These are phyloP conservation scores for Bryoglossum gracile DNA, from an alignment of 495 filamentous ascomycete species.

Conservation along the genomic window DNA sequence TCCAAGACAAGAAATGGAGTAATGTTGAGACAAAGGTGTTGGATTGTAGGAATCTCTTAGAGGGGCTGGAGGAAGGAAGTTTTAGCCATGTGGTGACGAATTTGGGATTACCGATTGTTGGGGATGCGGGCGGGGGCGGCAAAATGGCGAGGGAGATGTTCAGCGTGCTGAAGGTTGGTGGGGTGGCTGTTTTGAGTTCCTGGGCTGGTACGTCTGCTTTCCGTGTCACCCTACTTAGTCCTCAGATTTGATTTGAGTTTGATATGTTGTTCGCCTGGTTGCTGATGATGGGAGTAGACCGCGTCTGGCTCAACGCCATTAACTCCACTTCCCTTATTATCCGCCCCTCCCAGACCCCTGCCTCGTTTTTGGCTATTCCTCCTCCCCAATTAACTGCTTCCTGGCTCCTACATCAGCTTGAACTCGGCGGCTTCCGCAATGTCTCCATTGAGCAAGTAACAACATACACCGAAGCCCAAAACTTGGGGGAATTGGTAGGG, in stretches of 20 bases:
- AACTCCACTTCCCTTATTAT: background rate
- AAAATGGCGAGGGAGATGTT: slow-evolving; percentile 9
- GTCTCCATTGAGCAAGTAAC: background rate
- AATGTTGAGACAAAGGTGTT: slow-evolving; percentile 4
- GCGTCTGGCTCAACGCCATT: slow-evolving; percentile 4
- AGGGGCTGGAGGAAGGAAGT: background rate
- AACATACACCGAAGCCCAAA: slow-evolving; percentile 10
- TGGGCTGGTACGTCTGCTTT: slow-evolving; percentile 7
- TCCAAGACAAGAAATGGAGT: background rate
- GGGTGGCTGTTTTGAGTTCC: slow-evolving; percentile 12
- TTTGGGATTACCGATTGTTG: background rate
- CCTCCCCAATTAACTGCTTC: background rate
- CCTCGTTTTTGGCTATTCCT: background rate
- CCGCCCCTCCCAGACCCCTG: background rate
- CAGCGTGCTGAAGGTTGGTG: slow-evolving; percentile 6
- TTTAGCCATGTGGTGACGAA: slow-evolving; percentile 9
- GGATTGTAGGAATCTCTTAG: background rate
- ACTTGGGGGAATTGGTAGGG: slow-evolving; percentile 10
- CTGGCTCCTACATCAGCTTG: slow-evolving; percentile 12
- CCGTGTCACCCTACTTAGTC: too few species aligned
- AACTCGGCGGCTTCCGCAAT: slow-evolving; percentile 10
- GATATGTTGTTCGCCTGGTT: background rate
- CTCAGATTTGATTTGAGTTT: too few species aligned
- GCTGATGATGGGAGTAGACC: slow-evolving; percentile 2
- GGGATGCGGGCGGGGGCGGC: background rate